Base-by-base conservation (phyloP, 768 basidiomycete species). In the Boletus subparvulus region DNA sequence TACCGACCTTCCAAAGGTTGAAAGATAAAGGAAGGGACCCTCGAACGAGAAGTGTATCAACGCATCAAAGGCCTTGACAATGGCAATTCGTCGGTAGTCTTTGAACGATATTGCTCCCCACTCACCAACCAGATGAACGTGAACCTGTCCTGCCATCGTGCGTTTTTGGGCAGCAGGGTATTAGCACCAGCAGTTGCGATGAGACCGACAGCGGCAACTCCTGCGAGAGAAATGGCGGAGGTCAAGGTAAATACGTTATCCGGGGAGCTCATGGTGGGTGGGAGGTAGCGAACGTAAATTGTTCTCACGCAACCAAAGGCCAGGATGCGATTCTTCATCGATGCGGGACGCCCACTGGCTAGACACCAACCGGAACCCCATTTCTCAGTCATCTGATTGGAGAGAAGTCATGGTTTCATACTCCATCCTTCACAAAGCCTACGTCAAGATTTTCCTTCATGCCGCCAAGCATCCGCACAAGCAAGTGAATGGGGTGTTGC, bases 81-180 rank as follows among this genome's bases (percentile, higher is more conserved):
- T 40, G 19, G 26, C 9, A 33, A 16, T 44, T 58, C 37, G 19
- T 51, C 40, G 5, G 33, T 16, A 13, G 39, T 37, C 28, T 16
- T 19, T n/a, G n/a, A 19, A 33, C 14, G 17, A n/a, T 14, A 12
- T 37, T 14, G 36, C 11, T 13, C 16, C 28, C 5, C 16, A 75
- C 81, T 64, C 62, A 89, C 88, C 63, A 92, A 75, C 90, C 90
- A 92, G 47, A 91, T 81, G 72, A 90, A 92, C 11, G 87, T 84
- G 59, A 79, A 82, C 55, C 75, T 76, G 66, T 92, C 88, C 60
- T 83, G 81, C 79, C 80, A 81, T 26, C 78, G 75, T 24, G 83
- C 83, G 52, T 82, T 80, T 67, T 82, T 84, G 2, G 89, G 85
- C 10, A 92, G 74, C 17, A 86, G 73, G n/a, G 66, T 53, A 35